Base-by-base conservation (phyloP, 2,329 filamentous ascomycete genomes). In the Alternaria consortialis region DNA sequence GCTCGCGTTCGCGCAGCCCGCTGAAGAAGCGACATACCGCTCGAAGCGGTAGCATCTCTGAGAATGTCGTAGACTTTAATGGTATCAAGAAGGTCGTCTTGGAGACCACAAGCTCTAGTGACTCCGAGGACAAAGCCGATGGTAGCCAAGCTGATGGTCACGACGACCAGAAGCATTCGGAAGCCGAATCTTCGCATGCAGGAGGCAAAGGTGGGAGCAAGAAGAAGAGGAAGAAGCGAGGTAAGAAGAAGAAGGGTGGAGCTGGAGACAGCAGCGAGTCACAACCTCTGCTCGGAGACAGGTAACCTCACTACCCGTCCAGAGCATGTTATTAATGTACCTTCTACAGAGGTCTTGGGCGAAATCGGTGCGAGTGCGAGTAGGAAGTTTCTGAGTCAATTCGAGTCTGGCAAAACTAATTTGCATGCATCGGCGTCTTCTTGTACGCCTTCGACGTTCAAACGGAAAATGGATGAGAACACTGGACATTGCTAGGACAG, bases 21-120 rank as follows among this genome's bases (percentile, higher is more conserved):
- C 64, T 68, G 9, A 75, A 74, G 57, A 70, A 78, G 65, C 80
- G 80, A 34, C 82, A 85, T 8, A 82, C 84, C 5, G 88, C 89
- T 6, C 84, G 90, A 58, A 92, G 89, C 67, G 91, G 91, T 29
- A 92, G 89, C 74, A 92, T 94, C 69, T 93, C 91, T 0, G 91
- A 94, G 77, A 91, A 91, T 62, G 82, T 91, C n/a, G 82, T 93
- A 57, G 90, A 94, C 71, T 83, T 89, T 2, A 88, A 89, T 56
- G 91, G 91, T 2, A 85, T 93, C 53, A 87, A 88, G 65, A 94
- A 94, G 79, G 87, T 93, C 44, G 87, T 94, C 1, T 82, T 94
- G 27, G 89, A 92, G 72, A 88, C 88, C 3, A 90, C 84, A 27
- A 88, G 85, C 67, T 85, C 84, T 17, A 84, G 81, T 65, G 84